A percentile compares a stretch with the other conserved stretches of the same genome.
These are phyloP conservation scores for Sordaria brevicollis DNA, from an alignment of 495 filamentous ascomycete species.

Conservation along the genomic window DNA sequence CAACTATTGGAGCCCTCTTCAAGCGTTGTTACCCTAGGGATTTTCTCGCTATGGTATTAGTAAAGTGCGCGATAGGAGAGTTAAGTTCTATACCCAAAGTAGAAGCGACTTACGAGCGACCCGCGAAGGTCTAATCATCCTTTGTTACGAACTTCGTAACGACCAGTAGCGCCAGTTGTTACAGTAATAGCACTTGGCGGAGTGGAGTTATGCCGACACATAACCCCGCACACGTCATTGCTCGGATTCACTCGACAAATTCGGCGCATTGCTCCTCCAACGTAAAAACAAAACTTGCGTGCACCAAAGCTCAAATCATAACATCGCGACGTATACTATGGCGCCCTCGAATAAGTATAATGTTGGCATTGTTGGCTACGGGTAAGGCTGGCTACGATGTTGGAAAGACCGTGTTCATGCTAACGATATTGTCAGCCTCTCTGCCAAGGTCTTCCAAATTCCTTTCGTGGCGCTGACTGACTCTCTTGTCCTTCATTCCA, in stretches of 20 bases:
- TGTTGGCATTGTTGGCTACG: constrained; percentile 45
- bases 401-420: neutral
- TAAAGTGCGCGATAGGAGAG: too few relatives aligned
- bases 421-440: constrained; percentile 42
- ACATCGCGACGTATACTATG: constrained; percentile 1
- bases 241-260: neutral
- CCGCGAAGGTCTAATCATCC: too few relatives aligned
- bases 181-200: too few relatives aligned
- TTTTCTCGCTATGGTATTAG: too few relatives aligned
- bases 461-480: constrained; percentile 63
- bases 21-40: too few relatives aligned
- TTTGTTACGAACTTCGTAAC: too few relatives aligned
- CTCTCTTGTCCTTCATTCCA: constrained; percentile 58
- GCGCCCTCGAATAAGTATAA: constrained; percentile 29
- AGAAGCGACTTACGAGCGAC: too few relatives aligned
- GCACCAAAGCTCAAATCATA: neutral
- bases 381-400: constrained; percentile 23
- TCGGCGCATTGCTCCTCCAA: neutral
- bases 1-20: too few relatives aligned
- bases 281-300: neutral
- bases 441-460: constrained; percentile 85
- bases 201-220: neutral
- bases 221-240: neutral
- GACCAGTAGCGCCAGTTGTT: too few relatives aligned
- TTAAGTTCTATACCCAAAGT: too few relatives aligned